These are phyloP conservation scores for Syzygium aromaticum DNA, from an alignment of 345 rosid species.

Conservation along the genomic window DNA sequence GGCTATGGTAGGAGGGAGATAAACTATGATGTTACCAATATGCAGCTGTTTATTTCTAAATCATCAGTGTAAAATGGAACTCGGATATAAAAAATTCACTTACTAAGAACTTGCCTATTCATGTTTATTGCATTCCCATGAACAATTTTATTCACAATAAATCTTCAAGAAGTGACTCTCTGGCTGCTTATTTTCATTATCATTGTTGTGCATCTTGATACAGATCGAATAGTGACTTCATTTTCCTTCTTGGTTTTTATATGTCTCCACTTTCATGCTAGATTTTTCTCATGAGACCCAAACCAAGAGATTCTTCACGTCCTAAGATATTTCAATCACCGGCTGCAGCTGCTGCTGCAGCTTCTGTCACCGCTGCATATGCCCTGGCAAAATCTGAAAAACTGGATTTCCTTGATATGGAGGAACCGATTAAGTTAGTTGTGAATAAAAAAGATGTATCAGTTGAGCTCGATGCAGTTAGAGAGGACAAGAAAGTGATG, in stretches of 20 bases:
- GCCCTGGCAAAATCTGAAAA: constrained; percentile 84
- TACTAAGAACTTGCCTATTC: not conserved
- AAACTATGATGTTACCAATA: not conserved
- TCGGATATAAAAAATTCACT: not conserved
- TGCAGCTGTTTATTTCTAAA: not conserved
- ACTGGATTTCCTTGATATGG: constrained; percentile 37
- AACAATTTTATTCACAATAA: not conserved
- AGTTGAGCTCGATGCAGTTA: constrained; percentile 40
- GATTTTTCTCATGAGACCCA: constrained; percentile 81
- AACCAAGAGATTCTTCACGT: constrained; percentile 46
- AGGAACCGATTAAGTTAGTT: constrained; percentile 27
- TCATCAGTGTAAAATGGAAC: not conserved
- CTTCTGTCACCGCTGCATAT: constrained; percentile 96
- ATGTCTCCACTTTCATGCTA: constrained; percentile 7
- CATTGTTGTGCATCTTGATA: not conserved
- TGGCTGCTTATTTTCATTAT: not conserved
- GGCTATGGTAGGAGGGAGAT: not conserved
- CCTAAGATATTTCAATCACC: constrained; percentile 89
- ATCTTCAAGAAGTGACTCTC: not conserved
- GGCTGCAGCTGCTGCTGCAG: constrained; percentile 97
- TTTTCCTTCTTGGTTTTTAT: not conserved
- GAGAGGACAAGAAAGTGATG: constrained; percentile 58
- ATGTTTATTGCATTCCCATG: not conserved
- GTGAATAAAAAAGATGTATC: constrained; percentile 29
- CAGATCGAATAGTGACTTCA: not conserved